Conservation (phyloP, 345 rosid genomes). For the Populus deltoides region DNA sequence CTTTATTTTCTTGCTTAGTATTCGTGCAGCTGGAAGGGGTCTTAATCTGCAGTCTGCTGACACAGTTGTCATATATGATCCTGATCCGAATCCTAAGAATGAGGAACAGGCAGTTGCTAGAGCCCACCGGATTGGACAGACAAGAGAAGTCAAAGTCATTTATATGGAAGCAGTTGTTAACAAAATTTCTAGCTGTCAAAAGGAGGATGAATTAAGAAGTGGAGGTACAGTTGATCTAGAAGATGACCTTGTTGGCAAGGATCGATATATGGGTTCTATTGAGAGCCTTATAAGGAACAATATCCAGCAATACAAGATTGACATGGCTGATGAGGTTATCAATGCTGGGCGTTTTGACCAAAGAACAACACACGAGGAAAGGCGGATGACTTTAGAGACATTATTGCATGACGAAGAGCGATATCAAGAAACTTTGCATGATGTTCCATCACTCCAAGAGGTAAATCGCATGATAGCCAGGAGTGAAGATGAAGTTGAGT, state of each 20-base stretch:
- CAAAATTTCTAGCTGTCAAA: constrained; percentile 83
- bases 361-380: constrained; percentile 99
- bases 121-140: constrained; percentile 99
- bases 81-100: constrained; percentile 99
- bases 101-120: constrained; percentile 99
- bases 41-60: constrained; percentile 99
- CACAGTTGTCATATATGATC: constrained; percentile 97
- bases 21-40: constrained; percentile 99
- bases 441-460: constrained; percentile 93
- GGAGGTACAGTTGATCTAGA: constrained; percentile 81
- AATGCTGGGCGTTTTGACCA: constrained; percentile 99
- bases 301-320: constrained; percentile 98
- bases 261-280: constrained; percentile 94
- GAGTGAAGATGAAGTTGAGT: constrained; percentile 89
- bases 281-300: constrained; percentile 99
- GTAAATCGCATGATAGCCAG: constrained; percentile 98
- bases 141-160: constrained; percentile 92
- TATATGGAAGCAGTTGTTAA: constrained; percentile 99
- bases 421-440: constrained; percentile 96
- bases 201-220: constrained; percentile 90
- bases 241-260: constrained; percentile 98
- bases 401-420: constrained; percentile 97
- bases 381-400: constrained; percentile 96
- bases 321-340: constrained; percentile 99
- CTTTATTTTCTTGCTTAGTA: constrained; percentile 94